Evolutionary conservation across 805 yeast genomes (phyloP).

Genomic region (Saturnispora kantuleensis): DNA sequence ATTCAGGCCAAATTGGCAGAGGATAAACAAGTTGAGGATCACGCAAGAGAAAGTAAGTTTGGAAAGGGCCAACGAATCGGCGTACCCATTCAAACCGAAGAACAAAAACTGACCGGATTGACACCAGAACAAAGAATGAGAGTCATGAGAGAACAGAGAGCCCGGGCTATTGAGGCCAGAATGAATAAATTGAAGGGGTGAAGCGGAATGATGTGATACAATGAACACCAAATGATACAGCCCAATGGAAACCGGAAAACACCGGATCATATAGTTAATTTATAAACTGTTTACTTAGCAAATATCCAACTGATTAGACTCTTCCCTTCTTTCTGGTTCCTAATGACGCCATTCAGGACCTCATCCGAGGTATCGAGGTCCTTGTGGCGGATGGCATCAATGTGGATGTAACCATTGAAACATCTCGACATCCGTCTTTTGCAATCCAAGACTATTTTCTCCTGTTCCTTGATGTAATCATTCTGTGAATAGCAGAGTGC

Average conservation of each 20-base stretch:
- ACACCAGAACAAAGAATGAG: slow-evolving; percentile 65
- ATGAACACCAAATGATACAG: too few relatives aligned
- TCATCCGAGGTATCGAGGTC: neutral
- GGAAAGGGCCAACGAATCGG: slow-evolving; percentile 30
- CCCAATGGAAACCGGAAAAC: neutral
- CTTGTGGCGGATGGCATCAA: slow-evolving; percentile 34
- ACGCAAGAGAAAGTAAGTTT: slow-evolving; percentile 9
- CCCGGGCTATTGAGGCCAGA: slow-evolving; percentile 93
- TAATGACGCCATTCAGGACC: neutral
- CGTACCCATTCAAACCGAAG: slow-evolving; percentile 20
- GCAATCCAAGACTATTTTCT: slow-evolving; percentile 11
- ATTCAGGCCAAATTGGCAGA: neutral
- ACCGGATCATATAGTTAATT: neutral
- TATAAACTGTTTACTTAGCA: slow-evolving; percentile 3
- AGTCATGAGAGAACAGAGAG: slow-evolving; percentile 88
- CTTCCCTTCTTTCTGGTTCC: slow-evolving; percentile 1
- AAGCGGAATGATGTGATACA: too few relatives aligned
- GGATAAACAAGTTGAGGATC: neutral
- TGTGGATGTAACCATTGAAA: slow-evolving; percentile 52
- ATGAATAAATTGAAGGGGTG: slow-evolving; percentile 26
- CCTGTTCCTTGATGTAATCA: slow-evolving; percentile 23
- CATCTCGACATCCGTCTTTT: slow-evolving; percentile 43
- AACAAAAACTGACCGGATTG: slow-evolving; percentile 47
- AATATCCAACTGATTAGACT: slow-evolving; percentile 5
- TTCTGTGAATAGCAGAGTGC: slow-evolving; percentile 32